These are phyloP conservation scores for Leptographium wingfieldii DNA, from an alignment of 2,329 filamentous ascomycete genomes.

Conservation along the genomic window DNA sequence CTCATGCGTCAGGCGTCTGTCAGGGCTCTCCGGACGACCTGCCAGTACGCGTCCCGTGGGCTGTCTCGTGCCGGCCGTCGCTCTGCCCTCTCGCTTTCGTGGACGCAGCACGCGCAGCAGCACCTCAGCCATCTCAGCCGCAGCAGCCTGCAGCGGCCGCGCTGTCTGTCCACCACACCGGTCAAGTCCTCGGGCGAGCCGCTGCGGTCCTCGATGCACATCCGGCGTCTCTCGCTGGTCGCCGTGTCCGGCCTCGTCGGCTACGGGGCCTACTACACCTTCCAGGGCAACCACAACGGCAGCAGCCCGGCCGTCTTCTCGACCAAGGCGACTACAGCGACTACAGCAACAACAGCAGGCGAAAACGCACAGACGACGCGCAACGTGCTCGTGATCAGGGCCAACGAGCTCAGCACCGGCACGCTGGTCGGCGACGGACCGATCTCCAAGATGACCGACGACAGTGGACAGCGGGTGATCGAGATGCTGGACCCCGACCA, in stretches of 20 bases:
- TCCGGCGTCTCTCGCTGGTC: constrained; percentile 54
- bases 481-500: constrained; percentile 97
- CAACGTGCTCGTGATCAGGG: constrained; percentile 75
- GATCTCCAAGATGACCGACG: constrained; percentile 76
- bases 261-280: constrained; percentile 66
- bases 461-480: constrained; percentile 71
- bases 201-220: constrained; percentile 61
- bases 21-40: constrained; percentile 55
- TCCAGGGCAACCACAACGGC: constrained; percentile 29
- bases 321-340: background rate
- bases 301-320: constrained; percentile 3
- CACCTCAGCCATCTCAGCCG: background rate
- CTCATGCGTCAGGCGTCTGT: constrained; percentile 62
- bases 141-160: background rate
- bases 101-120: constrained; percentile 9
- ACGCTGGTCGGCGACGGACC: constrained; percentile 76
- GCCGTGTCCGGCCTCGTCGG: constrained; percentile 59
- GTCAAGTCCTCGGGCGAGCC: constrained; percentile 26
- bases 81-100: constrained; percentile 15
- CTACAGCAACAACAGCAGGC: background rate
- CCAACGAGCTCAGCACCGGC: constrained; percentile 80
- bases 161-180: constrained; percentile 1
- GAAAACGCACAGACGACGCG: constrained; percentile 24
- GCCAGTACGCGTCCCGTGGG: constrained; percentile 50
- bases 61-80: constrained; percentile 37